phyloP scores from a whole-genome alignment of 257 asterid genomes.

The Rhazya stricta region DNA sequence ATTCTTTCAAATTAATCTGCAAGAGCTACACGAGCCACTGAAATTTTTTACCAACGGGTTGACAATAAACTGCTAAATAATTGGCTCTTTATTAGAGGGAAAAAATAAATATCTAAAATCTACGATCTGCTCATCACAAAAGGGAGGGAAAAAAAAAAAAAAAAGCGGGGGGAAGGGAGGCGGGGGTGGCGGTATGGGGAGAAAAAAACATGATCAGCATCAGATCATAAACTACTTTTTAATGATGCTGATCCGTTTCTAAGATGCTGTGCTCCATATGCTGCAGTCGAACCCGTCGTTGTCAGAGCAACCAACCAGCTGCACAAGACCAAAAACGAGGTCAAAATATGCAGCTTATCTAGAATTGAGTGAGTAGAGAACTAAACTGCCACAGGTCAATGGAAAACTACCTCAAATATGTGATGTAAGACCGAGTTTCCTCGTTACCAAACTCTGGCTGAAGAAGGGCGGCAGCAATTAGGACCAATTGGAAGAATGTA shows the following conservation, averaged over 20 bases:
- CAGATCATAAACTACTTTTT: conserved; percentile 3
- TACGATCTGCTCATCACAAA: neutral
- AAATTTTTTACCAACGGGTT: neutral
- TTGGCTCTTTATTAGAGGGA: neutral
- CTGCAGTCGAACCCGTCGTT: conserved; percentile 68
- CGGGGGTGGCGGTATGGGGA: too few species aligned
- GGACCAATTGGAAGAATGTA: conserved; percentile 75
- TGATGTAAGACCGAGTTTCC: conserved; percentile 57
- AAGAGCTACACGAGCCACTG: neutral
- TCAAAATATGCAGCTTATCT: neutral
- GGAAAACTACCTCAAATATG: conserved; percentile 52
- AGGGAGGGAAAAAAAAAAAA: neutral
- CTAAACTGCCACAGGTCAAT: neutral
- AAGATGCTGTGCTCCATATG: conserved; percentile 79
- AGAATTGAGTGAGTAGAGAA: neutral
- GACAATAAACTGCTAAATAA: neutral
- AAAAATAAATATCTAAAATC: neutral
- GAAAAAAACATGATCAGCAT: neutral
- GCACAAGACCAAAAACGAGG: conserved; percentile 25
- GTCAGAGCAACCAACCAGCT: conserved; percentile 89
- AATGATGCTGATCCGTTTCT: conserved; percentile 33
- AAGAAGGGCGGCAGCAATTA: conserved; percentile 87
- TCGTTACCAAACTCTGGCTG: conserved; percentile 86
- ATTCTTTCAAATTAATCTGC: too few species aligned
- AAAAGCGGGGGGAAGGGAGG: too few species aligned